Conservation (phyloP, 306 rosid species). For the Neltuma alba region DNA sequence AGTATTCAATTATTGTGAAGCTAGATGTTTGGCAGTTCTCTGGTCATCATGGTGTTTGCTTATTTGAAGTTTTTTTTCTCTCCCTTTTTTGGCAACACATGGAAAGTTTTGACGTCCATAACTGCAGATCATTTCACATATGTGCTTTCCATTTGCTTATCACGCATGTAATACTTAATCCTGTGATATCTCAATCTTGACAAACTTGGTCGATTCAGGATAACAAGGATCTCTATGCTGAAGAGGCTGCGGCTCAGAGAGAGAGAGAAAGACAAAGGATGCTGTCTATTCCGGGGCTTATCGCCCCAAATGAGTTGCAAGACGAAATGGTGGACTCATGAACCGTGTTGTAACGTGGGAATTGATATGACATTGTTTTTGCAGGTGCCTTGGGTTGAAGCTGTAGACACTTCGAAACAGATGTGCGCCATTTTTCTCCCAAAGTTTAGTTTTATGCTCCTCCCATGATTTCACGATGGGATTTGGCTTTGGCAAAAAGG, state of each 20-base stretch:
- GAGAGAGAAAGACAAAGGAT: slow-evolving; percentile 94
- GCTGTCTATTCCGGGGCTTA: slow-evolving; percentile 97
- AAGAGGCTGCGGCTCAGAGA: slow-evolving; percentile 96
- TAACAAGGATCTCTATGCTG: slow-evolving; percentile 95
- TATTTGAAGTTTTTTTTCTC: background rate
- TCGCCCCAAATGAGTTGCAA: slow-evolving; percentile 95
- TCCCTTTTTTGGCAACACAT: too few species aligned
- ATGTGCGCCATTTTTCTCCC: slow-evolving; percentile 42
- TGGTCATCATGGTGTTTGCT: background rate
- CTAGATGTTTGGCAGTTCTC: background rate
- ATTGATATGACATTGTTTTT: slow-evolving; percentile 40
- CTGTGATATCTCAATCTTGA: background rate
- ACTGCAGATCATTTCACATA: background rate
- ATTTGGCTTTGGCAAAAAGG: slow-evolving; percentile 46
- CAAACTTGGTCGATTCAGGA: slow-evolving; percentile 52
- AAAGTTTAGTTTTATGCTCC: slow-evolving; percentile 47
- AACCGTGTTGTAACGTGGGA: slow-evolving; percentile 36
- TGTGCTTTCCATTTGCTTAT: background rate
- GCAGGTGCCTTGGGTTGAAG: slow-evolving; percentile 45
- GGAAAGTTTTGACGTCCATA: background rate
- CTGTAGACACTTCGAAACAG: slow-evolving; percentile 46
- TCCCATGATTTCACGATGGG: slow-evolving; percentile 54
- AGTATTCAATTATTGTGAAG: background rate
- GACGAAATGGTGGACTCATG: slow-evolving; percentile 96
- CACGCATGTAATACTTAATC: background rate